Base-by-base conservation (phyloP, 805 yeast species). In the Candida loeiensis region DNA sequence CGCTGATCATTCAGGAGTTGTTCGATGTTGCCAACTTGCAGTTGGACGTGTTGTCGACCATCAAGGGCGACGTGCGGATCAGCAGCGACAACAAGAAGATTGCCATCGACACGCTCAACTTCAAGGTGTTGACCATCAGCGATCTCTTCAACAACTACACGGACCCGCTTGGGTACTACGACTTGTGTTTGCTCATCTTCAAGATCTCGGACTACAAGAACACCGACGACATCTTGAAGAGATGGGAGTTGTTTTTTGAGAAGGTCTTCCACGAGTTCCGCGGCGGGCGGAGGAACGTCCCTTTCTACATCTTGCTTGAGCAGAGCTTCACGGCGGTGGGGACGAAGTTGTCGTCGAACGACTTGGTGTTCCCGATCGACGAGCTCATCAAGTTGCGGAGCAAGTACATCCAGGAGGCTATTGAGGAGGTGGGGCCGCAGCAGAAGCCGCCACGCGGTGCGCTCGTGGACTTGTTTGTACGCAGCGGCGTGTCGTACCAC, bases 21-120 rank as follows among this genome's bases (percentile, higher is more conserved):
- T 77, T 89, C 52, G 93, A 85, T 32, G 93, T 91, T 25, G 93
- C 96, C 2, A 80, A 80, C 45, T 74, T 90, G 38, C 99, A 91
- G 62, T 77, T 82, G 50, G 91, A 84, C 44, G 56, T 85, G 12
- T 65, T 67, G 45, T 46, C 55, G 26, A 59, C 77, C 4, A 73
- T 82, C n/a, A 60, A 64, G 28, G 58, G 63, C 13, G 90, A 82
- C 54, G 53, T 56, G 12, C 65, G 85, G 54, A 56, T 80, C 25
- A 63, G 61, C 36, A 67, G 60, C 5, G 72, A 68, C 2, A 75
- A 79, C 32, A 77, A 77, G 49, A 60, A 63, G 5, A 73, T 70
- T 34, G 76, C 85, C 8, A 56, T 73, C 4, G 65, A 63, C 11
- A 70, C 74, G 31, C 71, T 93, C 41, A 77, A 85, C 55, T 77